phyloP scores from a whole-genome alignment of 2,329 filamentous ascomycete species.

The Pseudogymnoascus sp. region DNA sequence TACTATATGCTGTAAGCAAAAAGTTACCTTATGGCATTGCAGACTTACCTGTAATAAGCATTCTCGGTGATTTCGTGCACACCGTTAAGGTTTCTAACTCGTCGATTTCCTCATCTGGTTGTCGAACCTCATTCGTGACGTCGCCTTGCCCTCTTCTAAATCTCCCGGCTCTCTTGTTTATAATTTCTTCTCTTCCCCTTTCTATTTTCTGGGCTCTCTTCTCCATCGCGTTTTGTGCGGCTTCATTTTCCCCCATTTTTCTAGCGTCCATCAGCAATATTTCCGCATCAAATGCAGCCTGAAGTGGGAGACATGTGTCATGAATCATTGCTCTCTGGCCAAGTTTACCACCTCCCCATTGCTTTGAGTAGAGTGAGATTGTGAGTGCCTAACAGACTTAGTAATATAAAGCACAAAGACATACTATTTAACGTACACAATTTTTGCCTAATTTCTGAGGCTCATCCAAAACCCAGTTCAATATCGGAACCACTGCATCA shows the following conservation, averaged over 20 bases:
- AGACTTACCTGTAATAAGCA: constrained; percentile 17
- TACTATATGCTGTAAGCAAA: constrained; percentile 15
- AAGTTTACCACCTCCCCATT: constrained; percentile 10
- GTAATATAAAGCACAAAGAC: constrained; percentile 8
- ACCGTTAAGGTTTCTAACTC: constrained; percentile 11
- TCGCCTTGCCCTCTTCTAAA: constrained; percentile 14
- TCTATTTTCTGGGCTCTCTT: constrained; percentile 14
- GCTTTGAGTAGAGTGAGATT: constrained; percentile 15
- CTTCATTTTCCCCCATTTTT: constrained; percentile 11
- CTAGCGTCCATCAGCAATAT: constrained; percentile 12
- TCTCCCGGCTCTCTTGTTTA: constrained; percentile 11
- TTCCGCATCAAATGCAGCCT: constrained; percentile 12
- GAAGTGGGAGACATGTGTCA: constrained; percentile 9
- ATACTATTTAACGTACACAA: constrained; percentile 13
- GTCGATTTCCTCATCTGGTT: constrained; percentile 9
- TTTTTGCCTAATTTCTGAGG: constrained; percentile 15
- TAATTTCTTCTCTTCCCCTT: constrained; percentile 13
- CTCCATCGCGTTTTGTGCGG: constrained; percentile 5
- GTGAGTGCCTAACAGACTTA: constrained; percentile 14
- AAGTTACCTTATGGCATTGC: not conserved
- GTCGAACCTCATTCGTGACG: constrained; percentile 8
- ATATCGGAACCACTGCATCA: constrained; percentile 15
- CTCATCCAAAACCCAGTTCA: constrained; percentile 15
- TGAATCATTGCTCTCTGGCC: constrained; percentile 13
- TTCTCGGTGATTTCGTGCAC: constrained; percentile 17